Evolutionary conservation across 2,329 filamentous ascomycete species (phyloP), one percentile per base, ranked within the genome.

Genomic region (Pleoardoris graminearum): DNA sequence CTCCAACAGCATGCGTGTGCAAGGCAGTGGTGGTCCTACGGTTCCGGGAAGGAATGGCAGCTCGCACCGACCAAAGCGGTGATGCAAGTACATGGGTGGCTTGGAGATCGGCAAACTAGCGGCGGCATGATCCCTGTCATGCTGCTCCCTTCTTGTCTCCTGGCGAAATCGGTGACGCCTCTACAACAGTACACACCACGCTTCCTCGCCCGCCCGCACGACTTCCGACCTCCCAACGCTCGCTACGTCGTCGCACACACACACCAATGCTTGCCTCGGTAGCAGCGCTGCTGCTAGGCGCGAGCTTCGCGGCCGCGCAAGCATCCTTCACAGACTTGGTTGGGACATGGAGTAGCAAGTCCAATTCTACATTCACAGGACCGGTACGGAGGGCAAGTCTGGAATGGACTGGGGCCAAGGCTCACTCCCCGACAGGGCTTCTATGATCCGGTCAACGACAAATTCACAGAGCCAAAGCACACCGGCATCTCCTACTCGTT

Each of bases 401-500:
- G 29, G 0, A 16, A 8, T n/a, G 7, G 14, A 16, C 0, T 33
- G 12, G 17, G 6, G 58, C 61, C 69, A 53, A 68, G 39, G 21
- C 45, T 48, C 5, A 51, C 36, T 10, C 16, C 30, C 38, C 25
- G 17, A 21, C 52, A 89, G 86, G 82, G 79, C 62, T 89, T 90
- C 73, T 90, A 88, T 65, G 82, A 90, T 71, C 84, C 85, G 3
- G 75, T 84, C 46, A 80, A 83, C 50, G 87, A 90, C 62, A 77
- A 76, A 57, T 78, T 90, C 55, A 82, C 83, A 59, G 87, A 90
- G 71, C 87, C 87, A 14, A 76, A 66, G 30, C 77, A 84, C 56
- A 83, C 87, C 0, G 87, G 87, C 21, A 87, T 89, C 58, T 89
- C 87, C 14, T 90, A 89, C 75, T 90, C 87, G 10, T 90, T 90